Conservation (phyloP, 441 rosid species). For the Syzygium syzygioides region DNA sequence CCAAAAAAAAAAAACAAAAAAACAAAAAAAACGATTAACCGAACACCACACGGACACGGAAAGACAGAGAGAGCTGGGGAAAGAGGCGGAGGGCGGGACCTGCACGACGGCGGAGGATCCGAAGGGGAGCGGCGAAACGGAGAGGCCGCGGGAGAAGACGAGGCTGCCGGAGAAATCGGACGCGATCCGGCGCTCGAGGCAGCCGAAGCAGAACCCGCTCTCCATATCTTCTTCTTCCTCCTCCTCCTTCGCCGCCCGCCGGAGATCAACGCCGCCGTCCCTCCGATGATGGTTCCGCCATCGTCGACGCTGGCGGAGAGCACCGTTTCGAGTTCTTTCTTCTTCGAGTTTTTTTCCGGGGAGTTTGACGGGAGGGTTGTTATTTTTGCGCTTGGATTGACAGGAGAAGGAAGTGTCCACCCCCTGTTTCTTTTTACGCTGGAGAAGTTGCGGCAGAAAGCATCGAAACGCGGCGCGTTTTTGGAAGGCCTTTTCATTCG, state of each 20-base stretch:
- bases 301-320: not conserved
- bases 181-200: constrained; percentile 59
- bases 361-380: not conserved
- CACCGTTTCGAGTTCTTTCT: not conserved
- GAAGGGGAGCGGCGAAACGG: constrained; percentile 65
- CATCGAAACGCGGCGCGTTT: not conserved
- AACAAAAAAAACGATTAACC: not conserved
- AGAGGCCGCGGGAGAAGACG: constrained; percentile 52
- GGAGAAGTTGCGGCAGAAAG: not conserved
- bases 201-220: constrained; percentile 43
- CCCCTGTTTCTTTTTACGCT: not conserved
- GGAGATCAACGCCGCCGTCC: not conserved
- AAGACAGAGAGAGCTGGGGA: not conserved
- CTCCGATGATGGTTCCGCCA: not conserved
- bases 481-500: accelerated
- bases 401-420: not conserved
- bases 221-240: not conserved
- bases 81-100: constrained; percentile 18
- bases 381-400: not conserved
- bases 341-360: not conserved
- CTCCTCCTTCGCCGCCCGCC: not conserved
- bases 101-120: constrained; percentile 74
- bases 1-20: not conserved
- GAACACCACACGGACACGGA: not conserved
- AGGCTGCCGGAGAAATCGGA: constrained; percentile 66